These are phyloP conservation scores for Chaetomium strumarium DNA, from an alignment of 2,329 filamentous ascomycete genomes.

Conservation along the genomic window DNA sequence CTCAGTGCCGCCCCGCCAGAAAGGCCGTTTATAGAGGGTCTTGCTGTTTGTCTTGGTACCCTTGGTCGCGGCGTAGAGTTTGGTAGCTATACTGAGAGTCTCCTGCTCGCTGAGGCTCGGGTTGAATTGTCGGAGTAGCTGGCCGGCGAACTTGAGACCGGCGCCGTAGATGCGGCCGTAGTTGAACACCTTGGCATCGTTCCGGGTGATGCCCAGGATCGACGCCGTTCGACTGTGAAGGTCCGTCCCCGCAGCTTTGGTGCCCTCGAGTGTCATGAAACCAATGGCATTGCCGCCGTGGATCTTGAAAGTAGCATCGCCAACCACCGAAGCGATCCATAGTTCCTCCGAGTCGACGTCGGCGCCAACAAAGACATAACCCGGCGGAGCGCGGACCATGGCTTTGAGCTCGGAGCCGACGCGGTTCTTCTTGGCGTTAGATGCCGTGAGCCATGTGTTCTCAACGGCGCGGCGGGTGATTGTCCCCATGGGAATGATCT, in stretches of 20 bases:
- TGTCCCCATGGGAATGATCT: slow-evolving; percentile 97
- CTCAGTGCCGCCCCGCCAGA: slow-evolving; percentile 95
- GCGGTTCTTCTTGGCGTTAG: slow-evolving; percentile 92
- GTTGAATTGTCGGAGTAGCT: slow-evolving; percentile 89
- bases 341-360: slow-evolving; percentile 97
- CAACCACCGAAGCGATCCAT: slow-evolving; percentile 94
- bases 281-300: slow-evolving; percentile 96
- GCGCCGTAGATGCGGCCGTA: slow-evolving; percentile 99
- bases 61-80: slow-evolving; percentile 84
- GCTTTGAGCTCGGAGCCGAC: slow-evolving; percentile 96
- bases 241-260: slow-evolving; percentile 89
- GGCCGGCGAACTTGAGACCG: slow-evolving; percentile 86
- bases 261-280: slow-evolving; percentile 98
- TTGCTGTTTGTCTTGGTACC: slow-evolving; percentile 78
- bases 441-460: slow-evolving; percentile 96
- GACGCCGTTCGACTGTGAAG: slow-evolving; percentile 87
- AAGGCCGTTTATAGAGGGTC: slow-evolving; percentile 63
- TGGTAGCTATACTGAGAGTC: slow-evolving; percentile 68
- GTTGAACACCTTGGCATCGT: slow-evolving; percentile 96
- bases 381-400: slow-evolving; percentile 87
- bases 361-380: slow-evolving; percentile 90
- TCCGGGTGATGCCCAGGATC: slow-evolving; percentile 89
- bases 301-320: slow-evolving; percentile 88
- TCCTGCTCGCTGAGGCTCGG: slow-evolving; percentile 72
- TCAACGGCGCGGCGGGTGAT: slow-evolving; percentile 92